Conservation (phyloP, 73 alveolate species). For the Tetrahymena elliotti region DNA sequence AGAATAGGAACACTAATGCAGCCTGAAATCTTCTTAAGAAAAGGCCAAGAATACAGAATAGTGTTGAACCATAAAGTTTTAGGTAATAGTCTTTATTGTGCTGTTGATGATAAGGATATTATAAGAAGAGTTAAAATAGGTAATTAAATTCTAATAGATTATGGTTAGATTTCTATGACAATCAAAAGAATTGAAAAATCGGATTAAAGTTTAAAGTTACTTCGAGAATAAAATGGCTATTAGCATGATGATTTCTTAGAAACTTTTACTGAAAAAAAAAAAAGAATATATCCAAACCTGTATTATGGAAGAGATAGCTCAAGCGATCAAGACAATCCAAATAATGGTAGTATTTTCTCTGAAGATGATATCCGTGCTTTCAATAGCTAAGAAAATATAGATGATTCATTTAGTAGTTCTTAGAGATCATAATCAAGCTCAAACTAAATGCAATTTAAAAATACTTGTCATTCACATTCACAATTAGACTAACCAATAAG, state of each 20-base stretch:
- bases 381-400: neutral
- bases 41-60: neutral
- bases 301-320: neutral
- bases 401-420: neutral
- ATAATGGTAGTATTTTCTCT: neutral
- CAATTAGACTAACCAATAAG: neutral
- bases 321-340: neutral
- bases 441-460: neutral
- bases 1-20: neutral
- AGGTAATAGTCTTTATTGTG: neutral
- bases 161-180: neutral
- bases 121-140: neutral
- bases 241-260: neutral
- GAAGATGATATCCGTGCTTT: neutral
- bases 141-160: neutral
- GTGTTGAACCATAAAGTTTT: neutral
- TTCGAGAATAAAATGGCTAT: neutral
- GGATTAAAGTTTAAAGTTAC: neutral
- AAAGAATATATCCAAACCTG: neutral
- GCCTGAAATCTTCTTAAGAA: slow-evolving; percentile 1
- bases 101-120: neutral
- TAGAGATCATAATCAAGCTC: neutral
- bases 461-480: neutral
- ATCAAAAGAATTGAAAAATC: neutral
- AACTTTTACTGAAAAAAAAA: neutral